Percentiles rank a stretch among this genome's conserved stretches.
These are phyloP conservation scores for Lentinula lateritia DNA, from an alignment of 768 basidiomycete species.

Conservation along the genomic window DNA sequence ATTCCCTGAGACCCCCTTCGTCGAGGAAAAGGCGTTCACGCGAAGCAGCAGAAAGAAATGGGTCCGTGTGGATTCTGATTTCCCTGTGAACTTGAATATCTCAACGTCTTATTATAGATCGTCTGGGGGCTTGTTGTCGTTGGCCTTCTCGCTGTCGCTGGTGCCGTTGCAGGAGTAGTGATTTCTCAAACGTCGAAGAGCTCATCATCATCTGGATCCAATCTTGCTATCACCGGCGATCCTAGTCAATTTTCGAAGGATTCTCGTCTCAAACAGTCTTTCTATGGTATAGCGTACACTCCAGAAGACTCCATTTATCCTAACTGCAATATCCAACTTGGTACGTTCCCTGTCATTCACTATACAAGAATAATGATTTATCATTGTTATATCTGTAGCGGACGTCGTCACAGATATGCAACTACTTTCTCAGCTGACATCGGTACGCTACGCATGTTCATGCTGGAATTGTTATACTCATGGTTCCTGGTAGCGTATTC, in stretches of 20 bases:
- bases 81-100: no score
- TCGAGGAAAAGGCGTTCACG: neutral
- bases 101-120: constrained; percentile 29
- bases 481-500: constrained; percentile 37
- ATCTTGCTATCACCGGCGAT: constrained; percentile 34
- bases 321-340: constrained; percentile 51
- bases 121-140: constrained; percentile 32
- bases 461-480: neutral
- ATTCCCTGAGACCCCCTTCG: neutral
- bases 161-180: constrained; percentile 51
- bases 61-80: neutral
- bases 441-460: constrained; percentile 18
- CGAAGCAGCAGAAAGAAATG: neutral
- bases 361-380: constrained; percentile 51
- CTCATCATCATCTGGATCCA: constrained; percentile 3
- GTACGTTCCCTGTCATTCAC: constrained; percentile 42
- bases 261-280: constrained; percentile 58
- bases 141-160: constrained; percentile 29
- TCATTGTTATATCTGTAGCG: neutral
- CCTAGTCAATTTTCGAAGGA: constrained; percentile 79
- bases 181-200: constrained; percentile 25
- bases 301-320: constrained; percentile 70
- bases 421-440: constrained; percentile 83
- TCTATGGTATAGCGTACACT: constrained; percentile 86
- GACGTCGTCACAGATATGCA: constrained; percentile 20